Evolutionary conservation across 202 grass and related monocot genomes (phyloP), one percentile per base, ranked within the genome.

Genomic region (Elaeis oleifera): DNA sequence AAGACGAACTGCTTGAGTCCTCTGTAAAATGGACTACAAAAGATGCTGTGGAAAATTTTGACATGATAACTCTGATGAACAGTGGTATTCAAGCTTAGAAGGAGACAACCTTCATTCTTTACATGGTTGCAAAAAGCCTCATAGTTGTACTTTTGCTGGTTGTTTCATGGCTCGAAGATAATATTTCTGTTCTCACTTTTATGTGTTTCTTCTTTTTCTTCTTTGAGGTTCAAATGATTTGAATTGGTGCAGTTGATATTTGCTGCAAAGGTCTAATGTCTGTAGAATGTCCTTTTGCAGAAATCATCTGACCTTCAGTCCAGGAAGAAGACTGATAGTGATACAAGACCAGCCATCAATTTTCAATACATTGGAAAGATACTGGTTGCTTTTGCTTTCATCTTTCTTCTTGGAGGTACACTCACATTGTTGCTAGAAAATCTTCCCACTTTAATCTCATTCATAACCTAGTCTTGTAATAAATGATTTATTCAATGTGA

Each of bases 371-470:
- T 89, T 67, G 69, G 54, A 52, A 91, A 86, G 68, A 81, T 89
- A 64, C 50, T 63, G 60, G 74, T 97, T 22, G 87, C 67, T 4
- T 91, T 97, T 70, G 64, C 54, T 16, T 86, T 92, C 62, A 79
- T 97, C 7, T 92, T 92, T 72, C 60, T 92, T 7, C 59, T 97
- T 55, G 94, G 81, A 32, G 94, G 84, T 4, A 18, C 79, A 63
- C 78, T 91, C 65, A 89, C 88, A 0, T 84, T 79, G 61, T 20
- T 91, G 22, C 79, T 97, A 19, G 84, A 86, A 74, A 82, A 74
- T 27, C 70, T 97, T 51, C 92, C 92, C 6, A 77, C 74, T 23
- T 56, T 81, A 68, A 70, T 91, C 29, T 64, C 71, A 55, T 22
- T 25, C 26, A 49, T 24, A 60, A n/a, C 58, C 36, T 13, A 44